Percentiles rank a stretch among this genome's conserved stretches.
Evolutionary conservation across 305 asterid species (phyloP).

Genomic region (Fraxinus xanthoxyloides): DNA sequence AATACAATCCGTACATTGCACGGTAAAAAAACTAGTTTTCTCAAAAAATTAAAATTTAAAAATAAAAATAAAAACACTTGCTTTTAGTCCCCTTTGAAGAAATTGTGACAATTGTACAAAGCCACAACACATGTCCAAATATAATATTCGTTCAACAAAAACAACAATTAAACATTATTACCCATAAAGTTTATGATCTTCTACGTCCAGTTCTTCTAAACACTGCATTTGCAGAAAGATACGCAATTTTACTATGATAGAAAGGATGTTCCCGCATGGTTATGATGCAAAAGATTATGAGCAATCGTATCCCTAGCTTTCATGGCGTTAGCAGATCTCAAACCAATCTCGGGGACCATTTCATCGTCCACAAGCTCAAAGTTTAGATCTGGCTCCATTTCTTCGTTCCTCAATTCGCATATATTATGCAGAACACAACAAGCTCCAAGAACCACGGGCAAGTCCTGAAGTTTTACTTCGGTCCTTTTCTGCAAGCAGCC

Average conservation of each 20-base stretch:
- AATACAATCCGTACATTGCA: no score
- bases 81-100: neutral
- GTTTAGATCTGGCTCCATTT: neutral
- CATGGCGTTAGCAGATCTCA: conserved; percentile 12
- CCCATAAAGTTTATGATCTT: neutral
- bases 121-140: neutral
- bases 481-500: conserved; percentile 20
- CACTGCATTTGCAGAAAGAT: neutral
- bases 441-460: conserved; percentile 19
- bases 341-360: conserved; percentile 10
- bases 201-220: neutral
- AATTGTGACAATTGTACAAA: neutral
- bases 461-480: conserved; percentile 14
- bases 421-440: conserved; percentile 24
- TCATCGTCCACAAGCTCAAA: conserved; percentile 21
- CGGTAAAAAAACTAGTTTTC: no score
- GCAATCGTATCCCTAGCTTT: conserved; percentile 16
- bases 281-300: conserved; percentile 8
- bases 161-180: neutral
- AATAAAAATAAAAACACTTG: neutral
- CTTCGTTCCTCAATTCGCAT: conserved; percentile 18
- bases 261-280: neutral
- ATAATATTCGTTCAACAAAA: neutral
- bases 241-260: neutral
- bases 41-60: no score